Percentiles rank a stretch among this genome's conserved stretches.
These are phyloP conservation scores for Persicaria maculosa DNA, from an alignment of 148 eudicot species.

Conservation along the genomic window DNA sequence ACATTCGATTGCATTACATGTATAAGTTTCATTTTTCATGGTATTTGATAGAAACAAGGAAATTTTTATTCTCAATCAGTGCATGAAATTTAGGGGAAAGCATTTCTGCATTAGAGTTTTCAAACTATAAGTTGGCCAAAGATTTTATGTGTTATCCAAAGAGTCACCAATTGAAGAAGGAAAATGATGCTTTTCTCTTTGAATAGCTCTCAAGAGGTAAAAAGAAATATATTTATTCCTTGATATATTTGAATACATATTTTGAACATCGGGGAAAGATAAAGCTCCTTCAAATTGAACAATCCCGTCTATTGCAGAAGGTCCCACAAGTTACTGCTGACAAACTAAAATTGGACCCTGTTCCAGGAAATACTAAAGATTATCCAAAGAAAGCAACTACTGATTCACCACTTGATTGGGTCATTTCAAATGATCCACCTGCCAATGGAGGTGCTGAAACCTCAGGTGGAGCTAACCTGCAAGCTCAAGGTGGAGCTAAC, in stretches of 20 bases:
- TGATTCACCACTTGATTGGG: constrained; percentile 22
- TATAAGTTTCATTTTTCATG: neutral
- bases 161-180: neutral
- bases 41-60: neutral
- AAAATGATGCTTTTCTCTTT: neutral
- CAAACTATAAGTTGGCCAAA: neutral
- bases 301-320: constrained; percentile 37
- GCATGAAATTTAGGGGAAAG: neutral
- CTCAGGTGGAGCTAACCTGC: constrained; percentile 13
- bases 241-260: constrained; percentile 30
- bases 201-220: neutral
- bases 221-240: constrained; percentile 9
- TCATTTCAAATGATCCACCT: constrained; percentile 16
- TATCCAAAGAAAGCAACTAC: constrained; percentile 13
- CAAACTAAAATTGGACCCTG: constrained; percentile 37
- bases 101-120: neutral
- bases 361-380: constrained; percentile 20
- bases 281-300: constrained; percentile 55
- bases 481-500: no score
- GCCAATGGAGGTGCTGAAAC: constrained; percentile 20
- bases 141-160: neutral
- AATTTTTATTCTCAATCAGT: neutral
- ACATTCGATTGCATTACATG: neutral
- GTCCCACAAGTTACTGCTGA: constrained; percentile 54
- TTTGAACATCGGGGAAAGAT: constrained; percentile 42